Evolutionary conservation across 805 yeast genomes (phyloP).

Genomic region (Pichia pseudocactophila): DNA sequence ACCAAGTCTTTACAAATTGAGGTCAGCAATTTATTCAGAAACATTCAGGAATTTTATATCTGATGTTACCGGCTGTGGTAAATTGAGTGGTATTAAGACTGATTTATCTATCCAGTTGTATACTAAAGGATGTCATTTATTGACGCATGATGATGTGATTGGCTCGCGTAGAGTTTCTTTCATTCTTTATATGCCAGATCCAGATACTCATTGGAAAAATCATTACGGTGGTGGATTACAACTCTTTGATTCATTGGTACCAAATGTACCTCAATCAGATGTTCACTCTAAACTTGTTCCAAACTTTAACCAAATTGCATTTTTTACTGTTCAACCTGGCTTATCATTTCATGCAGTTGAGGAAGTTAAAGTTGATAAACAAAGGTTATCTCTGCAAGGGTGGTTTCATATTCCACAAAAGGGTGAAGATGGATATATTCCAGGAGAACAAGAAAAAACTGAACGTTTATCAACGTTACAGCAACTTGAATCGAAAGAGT

Average conservation of each 20-base stretch:
- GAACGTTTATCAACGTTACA: constrained; percentile 71
- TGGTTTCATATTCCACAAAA: constrained; percentile 98
- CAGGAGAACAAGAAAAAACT: constrained; percentile 74
- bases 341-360: constrained; percentile 96
- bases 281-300: constrained; percentile 65
- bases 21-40: constrained; percentile 83
- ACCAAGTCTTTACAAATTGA: constrained; percentile 65
- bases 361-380: constrained; percentile 87
- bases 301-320: constrained; percentile 92
- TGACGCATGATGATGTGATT: constrained; percentile 96
- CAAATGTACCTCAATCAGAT: constrained; percentile 86
- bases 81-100: constrained; percentile 79
- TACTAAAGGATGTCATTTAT: constrained; percentile 83
- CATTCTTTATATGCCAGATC: constrained; percentile 87
- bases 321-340: constrained; percentile 95
- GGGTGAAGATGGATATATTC: constrained; percentile 79
- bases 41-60: constrained; percentile 74
- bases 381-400: constrained; percentile 88
- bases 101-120: constrained; percentile 91
- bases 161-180: constrained; percentile 92
- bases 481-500: constrained; percentile 65
- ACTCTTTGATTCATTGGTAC: constrained; percentile 74
- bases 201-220: constrained; percentile 80
- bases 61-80: constrained; percentile 77
- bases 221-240: constrained; percentile 91